Evolutionary conservation across 805 yeast species (phyloP), one percentile per base, ranked within the genome.

Genomic region (Candida pini): DNA sequence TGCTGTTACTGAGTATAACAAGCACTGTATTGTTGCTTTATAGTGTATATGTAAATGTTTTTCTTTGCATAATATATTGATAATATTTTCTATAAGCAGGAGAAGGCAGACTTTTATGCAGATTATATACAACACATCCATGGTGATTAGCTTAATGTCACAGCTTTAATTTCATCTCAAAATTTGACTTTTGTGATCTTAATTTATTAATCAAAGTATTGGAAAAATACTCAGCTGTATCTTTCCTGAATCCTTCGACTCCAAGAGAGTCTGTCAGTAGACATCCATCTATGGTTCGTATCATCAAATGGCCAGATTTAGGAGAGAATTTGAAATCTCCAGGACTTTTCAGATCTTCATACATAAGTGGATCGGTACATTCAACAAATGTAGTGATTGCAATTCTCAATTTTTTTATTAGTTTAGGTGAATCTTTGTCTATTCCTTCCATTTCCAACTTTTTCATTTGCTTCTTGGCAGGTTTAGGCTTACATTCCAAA

Each of bases 1-100:
- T 40, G 96, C 96, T 2, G 97, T 87, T 13, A 73, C 69, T 16
- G 85, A 81, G 49, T 88, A 69, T 62, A 90, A 89, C 51, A 78
- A 78, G 58, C 48, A 46, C 16, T 55, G 60, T 35, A 49, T 56
- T 35, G 53, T 56, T 40, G 49, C 54, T 9, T 40, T 54, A 27
- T 54, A 28, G 36, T 9, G 5, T 14, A 16, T 20, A 23, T 22
- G 25, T 22, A n/a, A n/a, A n/a, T n/a, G n/a, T n/a, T n/a, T n/a
- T n/a, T n/a, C n/a, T n/a, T n/a, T n/a, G n/a, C n/a, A n/a, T n/a
- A n/a, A n/a, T n/a, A n/a, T n/a, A n/a, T n/a, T n/a, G n/a, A n/a
- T n/a, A n/a, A n/a, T n/a, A n/a, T n/a, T n/a, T n/a, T n/a, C n/a
- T n/a, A n/a, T n/a, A n/a, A n/a, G n/a, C n/a, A n/a, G n/a, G n/a